Evolutionary conservation across 2,329 filamentous ascomycete genomes (phyloP), one percentile per base, ranked within the genome.

Genomic region (Akanthomyces dipterigenus): DNA sequence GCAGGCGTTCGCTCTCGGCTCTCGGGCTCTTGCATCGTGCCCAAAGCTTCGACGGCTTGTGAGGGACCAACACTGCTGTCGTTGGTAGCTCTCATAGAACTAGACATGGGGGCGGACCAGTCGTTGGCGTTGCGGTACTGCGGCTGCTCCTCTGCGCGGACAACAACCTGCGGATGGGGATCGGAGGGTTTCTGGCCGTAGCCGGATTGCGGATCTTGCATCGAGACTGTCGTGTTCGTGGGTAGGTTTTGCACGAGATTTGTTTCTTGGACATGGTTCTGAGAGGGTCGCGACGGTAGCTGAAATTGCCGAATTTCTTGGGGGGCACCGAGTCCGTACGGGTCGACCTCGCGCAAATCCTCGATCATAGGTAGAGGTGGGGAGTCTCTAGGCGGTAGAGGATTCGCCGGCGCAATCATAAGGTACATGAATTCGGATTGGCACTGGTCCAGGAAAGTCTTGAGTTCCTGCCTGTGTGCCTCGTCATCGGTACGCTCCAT

Each of bases 371-470:
- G 83, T 12, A 85, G 70, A 2, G 80, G 82, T 5, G 82, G 82
- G 1, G 83, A 85, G 26, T 87, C 85, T 70, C 85, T 80, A n/a
- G 85, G 85, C 1, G 85, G 85, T 46, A 82, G 75, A 3, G 85
- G 85, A 70, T 88, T 88, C 45, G 85, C 85, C 1, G 85, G 85
- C 0, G 85, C 84, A 55, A 87, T 80, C 85, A 88, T 87, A 16
- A 88, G 77, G 67, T 88, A 88, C 64, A 85, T 86, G 63, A 88
- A 87, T 68, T 88, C 85, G 65, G 81, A 80, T 71, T 87, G 80
- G 71, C 85, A 86, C 69, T 86, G 83, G 65, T 88, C 85, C 64
- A 88, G 77, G 69, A 87, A 88, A 12, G 75, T 75, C 71, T 84
- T 85, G 54, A 88, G 76, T 61, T 84, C 81, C 60, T 78, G 76